Conservation (phyloP, 2,329 filamentous ascomycete species). For the Aspergillus transmontanensis region DNA sequence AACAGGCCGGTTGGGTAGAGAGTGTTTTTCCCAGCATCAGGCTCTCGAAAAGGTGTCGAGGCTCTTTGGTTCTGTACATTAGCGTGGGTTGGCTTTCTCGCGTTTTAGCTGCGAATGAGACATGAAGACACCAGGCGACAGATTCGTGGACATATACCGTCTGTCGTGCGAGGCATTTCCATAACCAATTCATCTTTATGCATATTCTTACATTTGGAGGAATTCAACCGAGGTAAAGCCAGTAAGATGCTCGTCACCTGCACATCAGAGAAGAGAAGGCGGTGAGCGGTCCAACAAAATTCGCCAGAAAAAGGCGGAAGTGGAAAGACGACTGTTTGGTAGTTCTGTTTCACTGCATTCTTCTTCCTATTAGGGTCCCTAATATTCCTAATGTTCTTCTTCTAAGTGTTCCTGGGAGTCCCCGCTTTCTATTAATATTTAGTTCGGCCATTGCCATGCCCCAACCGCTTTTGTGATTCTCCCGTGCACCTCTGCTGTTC, state of each 20-base stretch:
- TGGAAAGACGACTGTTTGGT: conserved; percentile 4
- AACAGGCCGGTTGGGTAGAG: conserved; percentile 28
- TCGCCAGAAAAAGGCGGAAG: conserved; percentile 7
- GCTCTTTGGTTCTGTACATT: conserved; percentile 40
- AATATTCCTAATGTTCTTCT: not conserved
- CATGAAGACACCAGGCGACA: conserved; percentile 20
- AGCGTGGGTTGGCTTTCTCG: conserved; percentile 30
- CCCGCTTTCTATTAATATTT: not conserved
- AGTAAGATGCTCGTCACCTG: not conserved
- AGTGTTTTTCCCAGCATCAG: conserved; percentile 29
- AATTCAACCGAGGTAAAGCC: not conserved
- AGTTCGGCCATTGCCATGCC: conserved; percentile 16
- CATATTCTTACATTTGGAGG: conserved; percentile 14
- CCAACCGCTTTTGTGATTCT: conserved; percentile 10
- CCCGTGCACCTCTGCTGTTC: conserved; percentile 5
- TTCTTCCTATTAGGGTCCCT: not conserved
- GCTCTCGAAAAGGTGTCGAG: conserved; percentile 24
- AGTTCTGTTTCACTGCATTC: not conserved
- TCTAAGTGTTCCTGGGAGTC: not conserved
- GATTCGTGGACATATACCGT: conserved; percentile 27
- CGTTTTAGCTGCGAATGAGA: conserved; percentile 22
- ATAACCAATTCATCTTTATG: conserved; percentile 25
- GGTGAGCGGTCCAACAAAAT: conserved; percentile 11
- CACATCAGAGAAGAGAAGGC: conserved; percentile 4
- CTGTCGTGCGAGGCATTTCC: conserved; percentile 17